These are phyloP conservation scores for Pestalotiopsis sp. DNA, from an alignment of 2,329 filamentous ascomycete genomes.

Conservation along the genomic window DNA sequence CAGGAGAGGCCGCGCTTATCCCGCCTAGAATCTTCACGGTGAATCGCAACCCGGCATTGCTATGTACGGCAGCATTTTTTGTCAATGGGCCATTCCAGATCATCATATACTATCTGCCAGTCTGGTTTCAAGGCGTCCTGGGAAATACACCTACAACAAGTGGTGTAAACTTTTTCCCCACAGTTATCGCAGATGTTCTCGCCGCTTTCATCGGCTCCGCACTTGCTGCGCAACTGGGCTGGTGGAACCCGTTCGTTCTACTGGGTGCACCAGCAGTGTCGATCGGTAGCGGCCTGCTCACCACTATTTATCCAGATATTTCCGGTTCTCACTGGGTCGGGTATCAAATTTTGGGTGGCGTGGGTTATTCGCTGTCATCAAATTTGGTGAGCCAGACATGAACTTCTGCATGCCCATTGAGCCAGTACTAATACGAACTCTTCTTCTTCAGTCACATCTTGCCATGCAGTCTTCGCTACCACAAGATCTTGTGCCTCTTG, in stretches of 20 bases:
- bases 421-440: too few relatives aligned
- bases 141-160: not conserved
- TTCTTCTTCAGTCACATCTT: constrained; percentile 17
- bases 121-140: not conserved
- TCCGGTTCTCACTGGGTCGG: constrained; percentile 19
- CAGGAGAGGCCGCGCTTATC: not conserved
- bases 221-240: not conserved
- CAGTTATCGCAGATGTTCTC: not conserved
- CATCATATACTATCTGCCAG: not conserved
- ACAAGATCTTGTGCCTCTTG: constrained; percentile 22
- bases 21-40: not conserved
- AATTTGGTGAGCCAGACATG: constrained; percentile 16
- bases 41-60: not conserved
- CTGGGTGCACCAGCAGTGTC: constrained; percentile 16
- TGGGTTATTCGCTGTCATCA: constrained; percentile 20
- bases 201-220: not conserved
- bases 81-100: constrained; percentile 6
- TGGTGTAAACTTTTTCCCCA: not conserved
- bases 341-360: constrained; percentile 20
- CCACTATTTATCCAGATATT: constrained; percentile 20
- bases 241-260: constrained; percentile 14
- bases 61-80: not conserved
- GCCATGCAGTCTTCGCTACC: constrained; percentile 23
- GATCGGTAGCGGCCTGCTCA: constrained; percentile 20
- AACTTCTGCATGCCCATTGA: too few relatives aligned